Evolutionary conservation across 305 asterid species (phyloP).

Genomic region (Solanum hybrid): DNA sequence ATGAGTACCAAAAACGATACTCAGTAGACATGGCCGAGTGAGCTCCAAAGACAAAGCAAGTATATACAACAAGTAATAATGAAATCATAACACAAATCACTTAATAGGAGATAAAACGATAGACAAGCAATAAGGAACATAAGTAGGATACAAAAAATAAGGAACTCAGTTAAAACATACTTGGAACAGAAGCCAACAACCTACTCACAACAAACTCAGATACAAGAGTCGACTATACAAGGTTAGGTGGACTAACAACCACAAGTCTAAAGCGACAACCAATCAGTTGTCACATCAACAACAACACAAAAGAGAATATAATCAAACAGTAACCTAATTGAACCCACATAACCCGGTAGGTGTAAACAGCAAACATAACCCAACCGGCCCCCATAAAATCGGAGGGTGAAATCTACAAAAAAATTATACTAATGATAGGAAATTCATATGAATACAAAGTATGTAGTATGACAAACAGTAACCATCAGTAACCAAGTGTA

Average conservation of each 20-base stretch:
- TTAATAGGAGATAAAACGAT: neutral
- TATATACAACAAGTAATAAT: neutral
- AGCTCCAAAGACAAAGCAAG: neutral
- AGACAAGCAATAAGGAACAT: neutral
- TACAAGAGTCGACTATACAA: no score
- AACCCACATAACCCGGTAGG: neutral
- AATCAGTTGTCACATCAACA: neutral
- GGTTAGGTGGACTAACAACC: neutral
- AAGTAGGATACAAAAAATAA: neutral
- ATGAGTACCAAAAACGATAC: neutral
- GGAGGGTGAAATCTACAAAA: neutral
- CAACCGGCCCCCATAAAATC: neutral
- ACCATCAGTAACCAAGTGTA: neutral
- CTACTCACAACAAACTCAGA: neutral
- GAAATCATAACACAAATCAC: neutral
- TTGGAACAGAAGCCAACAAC: neutral
- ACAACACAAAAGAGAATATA: neutral
- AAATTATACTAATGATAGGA: no score
- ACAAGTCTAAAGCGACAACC: neutral
- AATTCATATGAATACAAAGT: neutral
- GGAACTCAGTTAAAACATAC: neutral
- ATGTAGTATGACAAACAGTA: neutral
- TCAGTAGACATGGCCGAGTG: neutral
- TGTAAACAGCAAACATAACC: no score
- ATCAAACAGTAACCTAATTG: neutral